Conservation (phyloP, 805 yeast genomes). For the Starmerella gropengiesseri region DNA sequence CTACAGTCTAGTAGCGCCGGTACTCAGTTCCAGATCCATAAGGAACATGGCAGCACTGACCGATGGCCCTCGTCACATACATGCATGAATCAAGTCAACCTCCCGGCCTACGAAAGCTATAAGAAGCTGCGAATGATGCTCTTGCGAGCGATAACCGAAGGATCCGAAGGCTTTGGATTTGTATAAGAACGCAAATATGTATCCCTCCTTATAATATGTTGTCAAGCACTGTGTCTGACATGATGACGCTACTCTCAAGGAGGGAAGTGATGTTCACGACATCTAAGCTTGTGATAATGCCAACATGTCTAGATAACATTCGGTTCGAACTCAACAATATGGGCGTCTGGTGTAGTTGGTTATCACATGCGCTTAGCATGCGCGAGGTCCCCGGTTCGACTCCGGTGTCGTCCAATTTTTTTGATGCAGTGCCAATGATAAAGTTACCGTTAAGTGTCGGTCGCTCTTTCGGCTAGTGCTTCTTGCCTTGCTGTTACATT, state of each 20-base stretch:
- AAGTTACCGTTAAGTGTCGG: too few species aligned
- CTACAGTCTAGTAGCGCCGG: conserved; percentile 79
- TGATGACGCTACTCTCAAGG: neutral
- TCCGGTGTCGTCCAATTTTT: conserved; percentile 24
- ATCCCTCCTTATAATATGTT: neutral
- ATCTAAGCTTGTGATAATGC: too few species aligned
- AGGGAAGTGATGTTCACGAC: neutral
- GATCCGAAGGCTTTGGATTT: conserved; percentile 91
- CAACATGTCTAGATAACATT: too few species aligned
- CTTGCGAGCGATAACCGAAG: conserved; percentile 80
- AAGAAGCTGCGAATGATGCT: conserved; percentile 73
- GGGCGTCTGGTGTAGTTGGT: conserved; percentile 26
- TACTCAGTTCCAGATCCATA: conserved; percentile 76
- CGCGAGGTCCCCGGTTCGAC: conserved; percentile 26
- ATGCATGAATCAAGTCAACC: conserved; percentile 87
- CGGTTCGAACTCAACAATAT: too few species aligned
- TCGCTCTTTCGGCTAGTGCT: too few species aligned
- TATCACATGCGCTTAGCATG: conserved; percentile 26
- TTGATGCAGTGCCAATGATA: neutral
- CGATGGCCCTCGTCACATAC: conserved; percentile 93
- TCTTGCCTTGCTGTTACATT: too few species aligned
- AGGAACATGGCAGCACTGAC: conserved; percentile 76
- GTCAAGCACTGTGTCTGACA: neutral
- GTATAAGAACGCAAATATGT: conserved; percentile 33
- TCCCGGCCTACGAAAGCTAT: conserved; percentile 86